Evolutionary conservation across 2,329 filamentous ascomycete genomes (phyloP), one percentile per base, ranked within the genome.

Genomic region (Knufia fluminis): DNA sequence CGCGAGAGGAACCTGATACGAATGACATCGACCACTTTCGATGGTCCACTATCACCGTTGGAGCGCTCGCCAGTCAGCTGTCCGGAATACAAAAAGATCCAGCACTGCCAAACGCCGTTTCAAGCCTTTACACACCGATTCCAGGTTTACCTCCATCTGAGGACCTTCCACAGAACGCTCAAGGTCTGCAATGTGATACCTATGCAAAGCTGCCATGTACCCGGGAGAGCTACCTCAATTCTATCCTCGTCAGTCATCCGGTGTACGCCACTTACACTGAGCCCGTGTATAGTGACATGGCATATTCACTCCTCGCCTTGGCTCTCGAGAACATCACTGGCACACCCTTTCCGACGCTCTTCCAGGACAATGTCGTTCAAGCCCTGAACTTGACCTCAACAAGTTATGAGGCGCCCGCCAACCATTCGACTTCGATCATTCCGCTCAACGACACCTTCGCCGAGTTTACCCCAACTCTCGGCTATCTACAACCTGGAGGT

Each of bases 21-120:
- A 23, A 44, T 12, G 39, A 31, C 26, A 17, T 50, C 23, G 46
- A 54, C 39, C 22, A 28, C 12, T 59, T 71, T 2, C 59, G 66
- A 32, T 78, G 74, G 73, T 66, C 74, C 26, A 67, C 71, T 9
- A 61, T 77, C 17, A 76, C 72, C 0, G 59, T 76, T 4, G 67
- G 65, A 3, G 64, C 69, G n/a, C 58, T 77, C 4, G 70, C 71
- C 1, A 67, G 65, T 1, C 73, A 76, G 36, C 62, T 76, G 16
- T 33, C 28, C 4, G 43, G 43, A 9, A 20, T 46, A 12, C 43
- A 33, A 46, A 33, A 46, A 33, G 43, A 36, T 20, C 26, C 43
- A 33, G 28, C 28, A 3, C 19, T 33, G 14, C 28, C 43, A 8
- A 26, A 4, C n/a, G 17, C 43, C 24, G 10, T 44, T 3, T 26